phyloP scores from a whole-genome alignment of 1,284 basidiomycete genomes.

The Ustilago bromivora region DNA sequence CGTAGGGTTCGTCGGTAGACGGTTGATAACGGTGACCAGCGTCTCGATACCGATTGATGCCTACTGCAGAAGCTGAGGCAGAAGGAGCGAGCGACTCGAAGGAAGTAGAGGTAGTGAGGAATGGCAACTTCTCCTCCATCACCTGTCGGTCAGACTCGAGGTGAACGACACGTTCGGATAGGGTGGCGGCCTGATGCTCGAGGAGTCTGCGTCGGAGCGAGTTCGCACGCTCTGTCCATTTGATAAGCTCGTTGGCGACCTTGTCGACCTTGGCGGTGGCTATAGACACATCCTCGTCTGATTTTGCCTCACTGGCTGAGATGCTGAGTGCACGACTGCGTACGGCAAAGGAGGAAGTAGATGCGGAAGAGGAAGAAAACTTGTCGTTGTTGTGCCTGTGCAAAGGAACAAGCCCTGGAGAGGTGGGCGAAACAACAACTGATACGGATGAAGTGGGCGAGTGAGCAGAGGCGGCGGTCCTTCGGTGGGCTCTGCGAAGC shows the following conservation, averaged over 20 bases:
- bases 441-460: constrained; percentile 30
- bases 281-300: constrained; percentile 45
- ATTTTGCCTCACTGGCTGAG: constrained; percentile 51
- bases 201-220: constrained; percentile 45
- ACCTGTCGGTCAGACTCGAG: constrained; percentile 49
- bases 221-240: constrained; percentile 43
- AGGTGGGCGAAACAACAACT: constrained; percentile 32
- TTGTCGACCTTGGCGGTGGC: constrained; percentile 57
- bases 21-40: constrained; percentile 17
- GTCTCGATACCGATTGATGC: constrained; percentile 24
- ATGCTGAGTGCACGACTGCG: constrained; percentile 40
- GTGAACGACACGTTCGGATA: constrained; percentile 46
- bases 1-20: constrained; percentile 35
- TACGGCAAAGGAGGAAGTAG: constrained; percentile 27
- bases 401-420: constrained; percentile 9
- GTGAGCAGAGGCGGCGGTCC: constrained; percentile 30
- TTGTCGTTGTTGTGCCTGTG: background rate
- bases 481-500: constrained; percentile 52
- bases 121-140: constrained; percentile 40
- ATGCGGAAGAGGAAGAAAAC: constrained; percentile 11
- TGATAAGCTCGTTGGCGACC: constrained; percentile 53
- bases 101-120: constrained; percentile 41
- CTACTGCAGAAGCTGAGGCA: constrained; percentile 38
- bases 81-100: constrained; percentile 48
- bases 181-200: constrained; percentile 58